Evolutionary conservation across 73 alveolate species (phyloP).

Genomic region (Blepharisma stoltei): DNA sequence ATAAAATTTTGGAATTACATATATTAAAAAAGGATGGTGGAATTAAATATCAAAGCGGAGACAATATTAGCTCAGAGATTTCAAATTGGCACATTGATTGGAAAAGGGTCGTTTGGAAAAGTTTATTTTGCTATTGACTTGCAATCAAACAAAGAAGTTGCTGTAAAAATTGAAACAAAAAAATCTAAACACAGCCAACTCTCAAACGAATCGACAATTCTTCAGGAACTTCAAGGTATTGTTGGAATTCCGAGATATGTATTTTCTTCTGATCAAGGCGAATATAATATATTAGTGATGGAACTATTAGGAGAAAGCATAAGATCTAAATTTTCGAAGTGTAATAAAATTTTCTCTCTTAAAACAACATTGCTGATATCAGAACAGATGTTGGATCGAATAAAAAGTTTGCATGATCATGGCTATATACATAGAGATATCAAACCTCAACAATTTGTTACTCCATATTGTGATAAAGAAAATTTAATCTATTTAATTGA

Average conservation of each 20-base stretch:
- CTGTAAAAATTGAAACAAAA: not conserved
- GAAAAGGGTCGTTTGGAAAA: slow-evolving; percentile 21
- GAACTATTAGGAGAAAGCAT: not conserved
- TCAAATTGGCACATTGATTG: not conserved
- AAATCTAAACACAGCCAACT: not conserved
- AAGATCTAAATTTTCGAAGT: not conserved
- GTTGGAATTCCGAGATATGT: not conserved
- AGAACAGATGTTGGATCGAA: slow-evolving; percentile 72
- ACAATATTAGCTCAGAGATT: not conserved
- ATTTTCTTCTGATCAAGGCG: not conserved
- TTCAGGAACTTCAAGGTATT: not conserved
- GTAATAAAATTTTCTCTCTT: slow-evolving; percentile 35
- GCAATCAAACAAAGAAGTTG: not conserved
- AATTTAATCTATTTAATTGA: slow-evolving; percentile 58
- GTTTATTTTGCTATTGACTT: not conserved
- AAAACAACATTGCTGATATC: slow-evolving; percentile 77
- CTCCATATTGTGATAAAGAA: slow-evolving; percentile 59
- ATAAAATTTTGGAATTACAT: too few species aligned
- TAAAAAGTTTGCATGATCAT: slow-evolving; percentile 74
- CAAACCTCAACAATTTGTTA: slow-evolving; percentile 85
- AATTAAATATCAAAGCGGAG: too few species aligned
- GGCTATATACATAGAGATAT: slow-evolving; percentile 84
- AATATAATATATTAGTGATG: slow-evolving; percentile 4
- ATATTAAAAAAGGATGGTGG: too few species aligned
- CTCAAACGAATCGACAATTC: not conserved